phyloP scores from a whole-genome alignment of 2,329 filamentous ascomycete genomes.

The Sporothrix phasma region DNA sequence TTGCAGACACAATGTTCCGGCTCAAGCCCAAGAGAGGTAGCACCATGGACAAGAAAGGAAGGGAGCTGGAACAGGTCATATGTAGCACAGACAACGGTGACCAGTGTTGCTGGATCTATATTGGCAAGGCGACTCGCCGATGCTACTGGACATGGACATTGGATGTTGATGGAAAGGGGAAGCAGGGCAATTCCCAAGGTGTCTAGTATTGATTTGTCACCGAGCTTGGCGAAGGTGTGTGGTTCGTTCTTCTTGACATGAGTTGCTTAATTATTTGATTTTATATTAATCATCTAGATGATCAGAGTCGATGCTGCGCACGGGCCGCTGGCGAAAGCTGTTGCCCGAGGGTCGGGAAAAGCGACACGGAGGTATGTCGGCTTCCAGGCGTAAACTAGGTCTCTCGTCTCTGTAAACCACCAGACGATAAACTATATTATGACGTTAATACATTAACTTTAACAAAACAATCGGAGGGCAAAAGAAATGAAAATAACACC shows the following conservation, averaged over 20 bases:
- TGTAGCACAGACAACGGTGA: not conserved
- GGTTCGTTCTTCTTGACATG: not conserved
- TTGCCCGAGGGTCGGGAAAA: slow-evolving; percentile 8
- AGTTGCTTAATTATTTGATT: no score
- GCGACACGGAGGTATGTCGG: slow-evolving; percentile 4
- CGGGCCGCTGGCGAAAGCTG: slow-evolving; percentile 4
- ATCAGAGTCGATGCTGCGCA: slow-evolving; percentile 2
- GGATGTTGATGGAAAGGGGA: not conserved
- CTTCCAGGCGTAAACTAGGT: slow-evolving; percentile 5
- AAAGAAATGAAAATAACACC: not conserved
- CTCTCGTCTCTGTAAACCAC: slow-evolving; percentile 11
- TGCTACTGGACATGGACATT: not conserved
- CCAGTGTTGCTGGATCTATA: not conserved
- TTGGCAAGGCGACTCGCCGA: not conserved
- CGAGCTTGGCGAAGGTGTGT: not conserved
- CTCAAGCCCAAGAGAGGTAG: not conserved
- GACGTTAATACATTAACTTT: not conserved
- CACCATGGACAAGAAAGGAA: not conserved
- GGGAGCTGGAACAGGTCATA: not conserved
- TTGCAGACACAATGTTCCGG: not conserved
- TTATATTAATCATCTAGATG: slow-evolving; percentile 2
- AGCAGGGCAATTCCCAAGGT: slow-evolving; percentile 1
- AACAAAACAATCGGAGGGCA: no score
- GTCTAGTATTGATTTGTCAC: slow-evolving; percentile 3
- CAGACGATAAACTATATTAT: not conserved